Conservation (phyloP, 2,329 filamentous ascomycete genomes). For the Cladosporium sp. region DNA sequence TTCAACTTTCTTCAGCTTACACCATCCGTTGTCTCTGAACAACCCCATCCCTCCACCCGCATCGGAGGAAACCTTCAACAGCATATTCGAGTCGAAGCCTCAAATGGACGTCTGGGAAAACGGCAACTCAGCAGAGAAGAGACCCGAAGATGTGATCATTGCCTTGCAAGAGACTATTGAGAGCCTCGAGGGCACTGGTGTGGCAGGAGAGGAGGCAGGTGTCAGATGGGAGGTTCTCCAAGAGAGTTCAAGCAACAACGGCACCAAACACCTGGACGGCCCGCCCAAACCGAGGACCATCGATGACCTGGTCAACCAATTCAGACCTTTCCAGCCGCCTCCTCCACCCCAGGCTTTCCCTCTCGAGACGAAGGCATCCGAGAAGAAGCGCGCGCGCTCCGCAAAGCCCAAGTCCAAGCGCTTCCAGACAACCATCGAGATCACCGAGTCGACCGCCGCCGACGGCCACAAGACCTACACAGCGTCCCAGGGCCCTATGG, state of each 20-base stretch:
- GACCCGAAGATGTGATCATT: conserved; percentile 37
- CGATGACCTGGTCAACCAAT: conserved; percentile 37
- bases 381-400: conserved; percentile 16
- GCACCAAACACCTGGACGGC: conserved; percentile 28
- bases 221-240: conserved; percentile 35
- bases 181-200: conserved; percentile 33
- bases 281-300: conserved; percentile 28
- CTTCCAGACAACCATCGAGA: conserved; percentile 47
- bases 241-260: conserved; percentile 29
- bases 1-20: conserved; percentile 91
- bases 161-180: conserved; percentile 42
- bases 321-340: conserved; percentile 80
- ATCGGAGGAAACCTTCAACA: conserved; percentile 70
- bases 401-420: conserved; percentile 15
- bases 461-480: conserved; percentile 49
- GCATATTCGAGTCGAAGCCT: conserved; percentile 64
- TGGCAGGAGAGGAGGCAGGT: conserved; percentile 32
- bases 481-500: conserved; percentile 43
- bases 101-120: conserved; percentile 42
- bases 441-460: conserved; percentile 49
- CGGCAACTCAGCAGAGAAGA: conserved; percentile 41
- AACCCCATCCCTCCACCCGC: conserved; percentile 71
- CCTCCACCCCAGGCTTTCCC: conserved; percentile 62
- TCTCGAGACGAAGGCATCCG: conserved; percentile 15
- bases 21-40: conserved; percentile 87